phyloP scores from a whole-genome alignment of 768 basidiomycete species.

The Cystobasidium ongulense region DNA sequence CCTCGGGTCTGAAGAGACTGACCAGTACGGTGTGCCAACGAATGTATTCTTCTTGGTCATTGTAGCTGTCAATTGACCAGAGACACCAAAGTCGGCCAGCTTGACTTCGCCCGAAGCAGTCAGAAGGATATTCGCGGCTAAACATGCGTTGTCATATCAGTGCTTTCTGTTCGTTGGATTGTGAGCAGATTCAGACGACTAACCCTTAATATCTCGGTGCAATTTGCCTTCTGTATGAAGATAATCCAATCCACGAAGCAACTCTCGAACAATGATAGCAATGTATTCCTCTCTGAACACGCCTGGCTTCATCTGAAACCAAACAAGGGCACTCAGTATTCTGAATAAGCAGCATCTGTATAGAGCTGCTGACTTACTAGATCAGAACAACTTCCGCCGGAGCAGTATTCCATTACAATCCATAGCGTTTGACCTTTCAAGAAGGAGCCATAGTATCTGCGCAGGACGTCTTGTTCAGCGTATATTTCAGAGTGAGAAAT shows the following conservation, averaged over 20 bases:
- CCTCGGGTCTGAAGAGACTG: background rate
- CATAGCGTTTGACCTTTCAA: constrained; percentile 92
- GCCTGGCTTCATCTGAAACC: constrained; percentile 88
- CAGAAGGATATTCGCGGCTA: constrained; percentile 88
- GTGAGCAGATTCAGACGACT: constrained; percentile 31
- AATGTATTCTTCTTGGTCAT: constrained; percentile 96
- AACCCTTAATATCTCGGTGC: constrained; percentile 98
- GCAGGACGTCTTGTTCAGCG: background rate
- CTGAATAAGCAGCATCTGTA: background rate
- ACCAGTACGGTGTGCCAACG: constrained; percentile 56
- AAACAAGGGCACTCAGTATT: constrained; percentile 21
- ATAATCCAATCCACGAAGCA: constrained; percentile 86
- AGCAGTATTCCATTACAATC: constrained; percentile 81
- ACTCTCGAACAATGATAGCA: constrained; percentile 87
- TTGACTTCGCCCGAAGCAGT: constrained; percentile 88
- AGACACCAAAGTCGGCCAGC: constrained; percentile 96
- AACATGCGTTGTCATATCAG: background rate
- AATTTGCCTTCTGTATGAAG: constrained; percentile 92
- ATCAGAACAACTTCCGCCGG: constrained; percentile 95
- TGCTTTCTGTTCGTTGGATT: background rate
- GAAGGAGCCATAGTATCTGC: constrained; percentile 87
- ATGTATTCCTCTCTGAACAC: constrained; percentile 98
- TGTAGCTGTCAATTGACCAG: constrained; percentile 88
- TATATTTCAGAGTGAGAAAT: background rate
- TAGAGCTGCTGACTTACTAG: constrained; percentile 55